Conservation (phyloP, 108 stramenopile species). For the Discostella pseudostelligera region DNA sequence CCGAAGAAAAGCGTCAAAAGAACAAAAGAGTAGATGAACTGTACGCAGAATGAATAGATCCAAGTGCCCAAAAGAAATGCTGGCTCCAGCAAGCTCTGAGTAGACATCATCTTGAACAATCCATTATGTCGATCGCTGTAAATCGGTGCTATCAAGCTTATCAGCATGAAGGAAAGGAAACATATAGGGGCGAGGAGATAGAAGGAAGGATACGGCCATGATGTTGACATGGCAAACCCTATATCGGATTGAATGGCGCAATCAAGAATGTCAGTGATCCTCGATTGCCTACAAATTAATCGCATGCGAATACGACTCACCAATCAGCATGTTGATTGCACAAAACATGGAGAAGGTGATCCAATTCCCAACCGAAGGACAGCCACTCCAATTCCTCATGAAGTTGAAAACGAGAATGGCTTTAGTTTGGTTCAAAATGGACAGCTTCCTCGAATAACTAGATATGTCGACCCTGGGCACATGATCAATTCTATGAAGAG, state of each 20-base stretch:
- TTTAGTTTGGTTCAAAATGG: constrained; percentile 26
- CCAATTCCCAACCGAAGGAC: constrained; percentile 43
- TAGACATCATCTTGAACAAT: constrained; percentile 49
- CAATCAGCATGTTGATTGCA: constrained; percentile 13
- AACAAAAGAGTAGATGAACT: constrained; percentile 45
- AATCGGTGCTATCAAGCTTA: constrained; percentile 42
- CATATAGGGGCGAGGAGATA: constrained; percentile 24
- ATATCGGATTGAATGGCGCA: neutral
- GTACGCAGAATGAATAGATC: constrained; percentile 44
- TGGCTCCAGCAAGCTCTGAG: constrained; percentile 44
- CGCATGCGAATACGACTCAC: neutral
- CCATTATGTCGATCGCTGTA: constrained; percentile 43
- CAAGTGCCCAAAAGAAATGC: constrained; percentile 43
- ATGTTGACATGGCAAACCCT: constrained; percentile 24
- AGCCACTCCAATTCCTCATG: constrained; percentile 41
- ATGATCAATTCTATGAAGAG: constrained; percentile 1
- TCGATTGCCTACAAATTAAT: neutral
- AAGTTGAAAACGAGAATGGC: constrained; percentile 30
- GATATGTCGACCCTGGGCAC: constrained; percentile 12
- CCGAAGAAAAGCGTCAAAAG: constrained; percentile 44
- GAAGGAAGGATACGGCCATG: constrained; percentile 2
- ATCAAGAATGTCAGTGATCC: neutral
- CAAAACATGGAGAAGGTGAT: constrained; percentile 24
- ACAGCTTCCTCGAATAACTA: constrained; percentile 27
- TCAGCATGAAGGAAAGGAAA: constrained; percentile 43